Conservation (phyloP, 768 basidiomycete species). For the Calocera cornea region DNA sequence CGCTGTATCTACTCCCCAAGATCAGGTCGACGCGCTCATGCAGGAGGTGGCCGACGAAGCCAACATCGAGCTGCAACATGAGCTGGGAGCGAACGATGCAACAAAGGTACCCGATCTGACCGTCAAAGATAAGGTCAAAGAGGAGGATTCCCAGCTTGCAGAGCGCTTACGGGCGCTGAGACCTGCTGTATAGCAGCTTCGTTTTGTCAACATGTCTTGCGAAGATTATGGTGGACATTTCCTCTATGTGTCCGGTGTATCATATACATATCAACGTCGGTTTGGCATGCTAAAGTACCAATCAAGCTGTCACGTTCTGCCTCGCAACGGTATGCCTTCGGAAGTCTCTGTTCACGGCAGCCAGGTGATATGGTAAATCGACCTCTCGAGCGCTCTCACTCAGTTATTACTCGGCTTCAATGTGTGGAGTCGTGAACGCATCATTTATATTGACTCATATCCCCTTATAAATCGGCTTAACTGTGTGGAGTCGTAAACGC, state of each 20-base stretch:
- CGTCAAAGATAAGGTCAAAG: constrained; percentile 41
- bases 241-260: too few species aligned
- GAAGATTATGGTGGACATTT: not conserved
- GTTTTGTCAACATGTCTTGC: not conserved
- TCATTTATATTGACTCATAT: too few species aligned
- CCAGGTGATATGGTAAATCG: too few species aligned
- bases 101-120: constrained; percentile 42
- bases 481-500: not conserved
- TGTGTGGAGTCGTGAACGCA: too few species aligned
- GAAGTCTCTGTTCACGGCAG: too few species aligned
- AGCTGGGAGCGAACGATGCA: constrained; percentile 53
- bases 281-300: too few species aligned
- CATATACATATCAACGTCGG: too few species aligned
- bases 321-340: too few species aligned
- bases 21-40: constrained; percentile 87
- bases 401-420: too few species aligned
- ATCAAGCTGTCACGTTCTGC: too few species aligned
- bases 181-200: constrained; percentile 43
- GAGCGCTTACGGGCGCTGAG: constrained; percentile 79
- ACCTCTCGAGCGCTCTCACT: too few species aligned
- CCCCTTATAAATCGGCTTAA: too few species aligned
- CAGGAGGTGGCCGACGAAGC: constrained; percentile 94
- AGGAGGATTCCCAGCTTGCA: constrained; percentile 72
- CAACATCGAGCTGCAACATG: constrained; percentile 87
- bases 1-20: constrained; percentile 86